Evolutionary conservation across 345 rosid species (phyloP), one percentile per base, ranked within the genome.

Genomic region (Cardiospermum halicacabum): DNA sequence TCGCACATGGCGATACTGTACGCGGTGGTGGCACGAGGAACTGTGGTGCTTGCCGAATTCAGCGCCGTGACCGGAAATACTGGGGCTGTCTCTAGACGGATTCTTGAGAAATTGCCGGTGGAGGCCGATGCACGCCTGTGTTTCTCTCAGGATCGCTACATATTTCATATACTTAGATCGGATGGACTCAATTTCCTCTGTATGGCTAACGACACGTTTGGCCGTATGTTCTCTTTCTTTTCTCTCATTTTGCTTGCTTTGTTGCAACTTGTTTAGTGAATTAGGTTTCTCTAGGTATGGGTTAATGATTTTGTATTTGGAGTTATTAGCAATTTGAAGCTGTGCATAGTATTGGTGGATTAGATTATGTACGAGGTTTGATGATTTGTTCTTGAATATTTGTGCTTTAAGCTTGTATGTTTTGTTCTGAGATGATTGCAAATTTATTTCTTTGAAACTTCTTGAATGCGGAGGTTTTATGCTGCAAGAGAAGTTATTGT

Each of bases 121-220:
- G 92, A 71, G 69, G 79, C 83, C 56, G 90, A 91, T 50, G 76
- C 89, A 30, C 77, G 95, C 74, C 81, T 89, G 16, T 94, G 96
- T 71, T 91, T 91, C 82, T 91, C 99, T 0, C 99, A 94, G 78
- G 97, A 94, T 57, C 88, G 89, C 9, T 94, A 80, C 63, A 91
- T 91, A 74, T 94, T 94, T 76, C 99, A 94, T 69, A 84, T 94
- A 26, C 93, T 91, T 67, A 87, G 95, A 87, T 89, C 96, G 43
- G 91, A 85, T 67, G 96, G 96, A 60, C 85, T 94, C 70, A 77
- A 78, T 68, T 94, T 89, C 74, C 89, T 94, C 74, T 94, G 97
- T 71, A 91, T 94, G 99, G 97, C 99, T 26, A 87, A 91, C 68
- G 96, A 91, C 34, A 82, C 93, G 66, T 91, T 94, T 18, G 99